Evolutionary conservation across 371 early-diverging fungal species (phyloP).

Genomic region (Caulochytrium protostelioides): DNA sequence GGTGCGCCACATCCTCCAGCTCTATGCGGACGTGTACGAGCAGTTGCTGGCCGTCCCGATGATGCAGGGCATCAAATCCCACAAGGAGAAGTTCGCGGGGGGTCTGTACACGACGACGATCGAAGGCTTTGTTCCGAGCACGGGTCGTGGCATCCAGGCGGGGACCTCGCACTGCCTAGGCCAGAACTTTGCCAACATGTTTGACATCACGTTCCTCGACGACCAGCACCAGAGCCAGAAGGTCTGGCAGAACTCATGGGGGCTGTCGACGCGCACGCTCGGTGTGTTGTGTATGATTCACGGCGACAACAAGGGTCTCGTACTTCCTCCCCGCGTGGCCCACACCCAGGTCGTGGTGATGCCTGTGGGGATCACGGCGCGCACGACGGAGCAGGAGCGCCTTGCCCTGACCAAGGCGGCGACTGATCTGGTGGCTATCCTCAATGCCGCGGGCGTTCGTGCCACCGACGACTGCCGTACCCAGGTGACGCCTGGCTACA

Average conservation of each 20-base stretch:
- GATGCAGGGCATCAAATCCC: constrained; percentile 94
- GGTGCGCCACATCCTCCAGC: constrained; percentile 76
- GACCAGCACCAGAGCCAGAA: constrained; percentile 37
- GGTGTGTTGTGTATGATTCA: constrained; percentile 99
- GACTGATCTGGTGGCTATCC: constrained; percentile 39
- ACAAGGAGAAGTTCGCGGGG: constrained; percentile 99
- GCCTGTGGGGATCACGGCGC: constrained; percentile 88
- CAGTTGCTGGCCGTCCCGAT: constrained; percentile 98
- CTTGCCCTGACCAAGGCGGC: constrained; percentile 38
- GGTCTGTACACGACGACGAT: constrained; percentile 96
- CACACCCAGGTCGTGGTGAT: constrained; percentile 82
- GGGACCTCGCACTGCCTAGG: constrained; percentile 99
- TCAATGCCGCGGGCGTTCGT: constrained; percentile 64
- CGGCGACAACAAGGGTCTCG: constrained; percentile 96
- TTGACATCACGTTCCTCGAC: constrained; percentile 58
- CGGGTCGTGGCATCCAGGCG: constrained; percentile 98
- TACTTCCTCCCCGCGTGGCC: constrained; percentile 94
- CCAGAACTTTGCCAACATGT: constrained; percentile 99
- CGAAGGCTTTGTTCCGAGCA: constrained; percentile 95
- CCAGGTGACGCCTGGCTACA: constrained; percentile 92
- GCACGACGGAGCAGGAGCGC: constrained; percentile 51
- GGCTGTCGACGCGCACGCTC: constrained; percentile 96
- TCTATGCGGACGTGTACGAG: constrained; percentile 91
- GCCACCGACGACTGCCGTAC: constrained; percentile 76
- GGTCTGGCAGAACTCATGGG: constrained; percentile 99